Conservation (phyloP, 257 asterid species). For the Fraxinus excelsior region DNA sequence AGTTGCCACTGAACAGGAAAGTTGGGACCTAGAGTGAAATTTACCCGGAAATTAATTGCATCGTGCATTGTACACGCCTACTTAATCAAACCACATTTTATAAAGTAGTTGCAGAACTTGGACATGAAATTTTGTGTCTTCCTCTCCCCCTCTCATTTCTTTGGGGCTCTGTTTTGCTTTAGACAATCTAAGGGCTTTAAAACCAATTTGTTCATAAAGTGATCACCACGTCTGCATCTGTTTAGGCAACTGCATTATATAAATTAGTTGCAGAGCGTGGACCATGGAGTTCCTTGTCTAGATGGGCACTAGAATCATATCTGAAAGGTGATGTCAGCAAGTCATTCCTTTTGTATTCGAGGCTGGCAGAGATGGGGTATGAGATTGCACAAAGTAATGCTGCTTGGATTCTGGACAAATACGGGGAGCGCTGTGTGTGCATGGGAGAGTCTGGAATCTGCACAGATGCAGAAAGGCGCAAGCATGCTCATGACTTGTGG, state of each 20-base stretch:
- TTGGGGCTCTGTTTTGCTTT: not conserved
- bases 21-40: too few relatives aligned
- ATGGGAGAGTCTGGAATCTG: conserved; percentile 91
- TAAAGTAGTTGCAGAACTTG: not conserved
- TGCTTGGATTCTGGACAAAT: conserved; percentile 99
- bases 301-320: conserved; percentile 98
- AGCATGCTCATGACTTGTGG: conserved; percentile 89
- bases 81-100: not conserved
- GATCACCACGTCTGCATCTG: conserved; percentile 1
- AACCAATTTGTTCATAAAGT: conserved; percentile 13
- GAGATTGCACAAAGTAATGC: conserved; percentile 99
- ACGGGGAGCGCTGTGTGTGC: conserved; percentile 84
- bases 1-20: too few relatives aligned
- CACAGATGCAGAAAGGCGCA: conserved; percentile 92
- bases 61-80: not conserved
- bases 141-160: not conserved
- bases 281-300: conserved; percentile 98
- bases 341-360: conserved; percentile 80
- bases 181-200: not conserved
- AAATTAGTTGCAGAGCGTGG: conserved; percentile 99
- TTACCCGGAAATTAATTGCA: not conserved
- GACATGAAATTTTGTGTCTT: not conserved
- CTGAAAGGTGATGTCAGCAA: conserved; percentile 90
- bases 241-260: conserved; percentile 87
- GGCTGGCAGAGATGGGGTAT: conserved; percentile 98